A percentile compares a stretch with the other conserved stretches of the same genome.
Conservation (phyloP, 768 basidiomycete species). For the Leccinum boreale region DNA sequence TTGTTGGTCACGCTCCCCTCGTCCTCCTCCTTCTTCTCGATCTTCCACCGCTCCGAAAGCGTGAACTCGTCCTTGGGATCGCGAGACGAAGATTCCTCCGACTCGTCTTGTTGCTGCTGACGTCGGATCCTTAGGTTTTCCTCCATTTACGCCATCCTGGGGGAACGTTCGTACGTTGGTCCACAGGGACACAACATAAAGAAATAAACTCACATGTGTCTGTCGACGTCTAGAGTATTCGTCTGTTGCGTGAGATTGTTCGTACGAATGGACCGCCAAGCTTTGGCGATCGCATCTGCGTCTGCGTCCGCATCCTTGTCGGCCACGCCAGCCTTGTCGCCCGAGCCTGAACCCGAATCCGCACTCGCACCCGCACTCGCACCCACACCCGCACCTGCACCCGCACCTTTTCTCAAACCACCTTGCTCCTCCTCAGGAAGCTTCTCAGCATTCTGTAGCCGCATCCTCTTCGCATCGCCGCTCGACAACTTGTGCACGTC, state of each 20-base stretch:
- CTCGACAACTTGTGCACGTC: constrained; percentile 80
- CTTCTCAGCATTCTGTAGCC: constrained; percentile 47
- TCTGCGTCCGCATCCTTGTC: constrained; percentile 32
- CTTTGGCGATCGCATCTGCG: constrained; percentile 60
- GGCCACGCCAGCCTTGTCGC: constrained; percentile 19
- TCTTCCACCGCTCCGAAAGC: constrained; percentile 63
- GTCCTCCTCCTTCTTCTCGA: constrained; percentile 56
- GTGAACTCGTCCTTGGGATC: constrained; percentile 74
- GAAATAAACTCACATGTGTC: constrained; percentile 76
- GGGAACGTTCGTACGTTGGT: too few species aligned
- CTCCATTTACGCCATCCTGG: constrained; percentile 95
- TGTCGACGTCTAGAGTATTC: constrained; percentile 93
- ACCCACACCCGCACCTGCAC: constrained; percentile 30
- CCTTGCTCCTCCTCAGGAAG: constrained; percentile 48
- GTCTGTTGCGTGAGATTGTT: constrained; percentile 99
- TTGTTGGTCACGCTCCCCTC: constrained; percentile 94
- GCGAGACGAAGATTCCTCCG: constrained; percentile 40
- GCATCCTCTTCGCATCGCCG: constrained; percentile 76
- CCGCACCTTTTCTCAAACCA: constrained; percentile 51
- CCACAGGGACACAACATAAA: too few species aligned
- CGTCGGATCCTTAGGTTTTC: constrained; percentile 81
- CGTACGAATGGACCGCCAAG: constrained; percentile 68
- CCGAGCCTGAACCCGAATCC: not conserved
- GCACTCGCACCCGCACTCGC: constrained; percentile 13
- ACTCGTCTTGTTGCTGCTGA: constrained; percentile 49